Conservation (phyloP, 805 yeast species). For the Candida dendrica region DNA sequence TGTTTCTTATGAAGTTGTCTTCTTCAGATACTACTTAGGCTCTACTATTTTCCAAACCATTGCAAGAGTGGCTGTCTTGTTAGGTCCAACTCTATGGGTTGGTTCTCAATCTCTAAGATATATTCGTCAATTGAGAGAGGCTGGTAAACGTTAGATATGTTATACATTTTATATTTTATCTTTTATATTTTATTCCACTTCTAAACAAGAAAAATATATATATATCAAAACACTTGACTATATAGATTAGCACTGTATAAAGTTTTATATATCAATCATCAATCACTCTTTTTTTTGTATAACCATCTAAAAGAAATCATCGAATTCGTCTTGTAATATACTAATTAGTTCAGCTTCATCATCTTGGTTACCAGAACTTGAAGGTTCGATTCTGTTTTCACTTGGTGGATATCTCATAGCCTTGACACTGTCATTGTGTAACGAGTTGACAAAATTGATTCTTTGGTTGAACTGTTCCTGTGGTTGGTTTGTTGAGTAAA, state of each 20-base stretch:
- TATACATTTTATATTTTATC: background rate
- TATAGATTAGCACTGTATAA: background rate
- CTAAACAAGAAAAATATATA: no score
- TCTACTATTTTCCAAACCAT: slow-evolving; percentile 17
- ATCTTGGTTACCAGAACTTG: slow-evolving; percentile 8
- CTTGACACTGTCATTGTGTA: slow-evolving; percentile 88
- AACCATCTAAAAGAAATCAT: slow-evolving; percentile 15
- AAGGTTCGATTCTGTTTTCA: slow-evolving; percentile 15
- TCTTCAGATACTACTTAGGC: slow-evolving; percentile 20
- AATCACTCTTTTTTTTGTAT: background rate
- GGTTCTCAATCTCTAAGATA: slow-evolving; percentile 21
- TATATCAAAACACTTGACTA: no score
- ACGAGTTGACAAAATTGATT: slow-evolving; percentile 81
- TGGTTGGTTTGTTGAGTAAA: slow-evolving; percentile 83
- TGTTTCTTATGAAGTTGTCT: slow-evolving; percentile 15
- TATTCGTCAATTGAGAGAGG: slow-evolving; percentile 19
- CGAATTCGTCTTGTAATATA: slow-evolving; percentile 20
- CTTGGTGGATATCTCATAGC: slow-evolving; percentile 84
- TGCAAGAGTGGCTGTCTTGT: slow-evolving; percentile 9
- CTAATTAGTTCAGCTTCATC: slow-evolving; percentile 20
- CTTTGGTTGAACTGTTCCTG: slow-evolving; percentile 87
- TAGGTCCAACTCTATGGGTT: slow-evolving; percentile 21
- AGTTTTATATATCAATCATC: no score
- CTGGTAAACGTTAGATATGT: slow-evolving; percentile 17
- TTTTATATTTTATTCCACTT: no score